Percentiles rank a stretch among this genome's conserved stretches.
These are phyloP conservation scores for Exobasidium cylindrosporum DNA, from an alignment of 1,284 basidiomycete genomes.

Conservation along the genomic window DNA sequence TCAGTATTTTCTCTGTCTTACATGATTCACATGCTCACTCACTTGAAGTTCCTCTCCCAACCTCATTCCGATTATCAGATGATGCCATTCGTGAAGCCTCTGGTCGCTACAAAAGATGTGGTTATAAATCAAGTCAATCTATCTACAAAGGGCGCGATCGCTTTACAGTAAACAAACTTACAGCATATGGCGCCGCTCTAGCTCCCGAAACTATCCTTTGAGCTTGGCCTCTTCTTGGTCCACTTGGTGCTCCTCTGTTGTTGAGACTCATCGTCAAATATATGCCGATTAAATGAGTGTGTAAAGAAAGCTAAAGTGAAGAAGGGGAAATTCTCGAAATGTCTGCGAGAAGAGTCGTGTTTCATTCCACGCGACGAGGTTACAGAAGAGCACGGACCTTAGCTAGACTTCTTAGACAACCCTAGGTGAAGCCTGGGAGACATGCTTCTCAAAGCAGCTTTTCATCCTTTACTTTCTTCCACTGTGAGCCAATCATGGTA, in stretches of 20 bases:
- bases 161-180: not conserved
- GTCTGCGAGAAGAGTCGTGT: too few relatives aligned
- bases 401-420: too few relatives aligned
- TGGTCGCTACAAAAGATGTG: conserved; percentile 3
- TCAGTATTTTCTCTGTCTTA: not conserved
- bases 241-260: not conserved
- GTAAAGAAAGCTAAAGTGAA: too few relatives aligned
- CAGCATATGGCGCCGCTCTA: conserved; percentile 6
- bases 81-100: not conserved
- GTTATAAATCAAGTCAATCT: not conserved
- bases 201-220: conserved; percentile 10
- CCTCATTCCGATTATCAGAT: not conserved
- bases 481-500: too few relatives aligned
- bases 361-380: not conserved
- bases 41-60: not conserved
- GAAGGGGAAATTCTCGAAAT: too few relatives aligned
- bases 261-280: not conserved
- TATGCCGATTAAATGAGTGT: too few relatives aligned
- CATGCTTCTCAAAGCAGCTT: not conserved
- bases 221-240: not conserved
- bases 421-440: not conserved
- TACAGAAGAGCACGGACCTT: not conserved
- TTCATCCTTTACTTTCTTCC: too few relatives aligned
- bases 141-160: not conserved
- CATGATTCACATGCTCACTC: not conserved